Evolutionary conservation across 768 basidiomycete genomes (phyloP).

Genomic region (Mycena venus): DNA sequence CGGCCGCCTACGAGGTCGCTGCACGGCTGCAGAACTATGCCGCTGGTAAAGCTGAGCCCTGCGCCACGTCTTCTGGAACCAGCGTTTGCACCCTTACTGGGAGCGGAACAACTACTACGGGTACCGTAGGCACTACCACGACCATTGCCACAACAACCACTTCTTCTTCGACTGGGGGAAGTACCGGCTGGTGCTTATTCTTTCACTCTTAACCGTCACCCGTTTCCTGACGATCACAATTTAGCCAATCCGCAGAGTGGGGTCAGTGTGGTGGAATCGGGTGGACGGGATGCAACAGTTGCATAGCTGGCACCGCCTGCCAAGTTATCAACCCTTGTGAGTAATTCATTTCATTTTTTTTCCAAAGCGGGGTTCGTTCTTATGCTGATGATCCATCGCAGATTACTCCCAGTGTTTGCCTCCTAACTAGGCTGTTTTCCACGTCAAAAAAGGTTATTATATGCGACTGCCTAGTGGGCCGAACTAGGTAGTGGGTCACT

Average conservation of each 20-base stretch:
- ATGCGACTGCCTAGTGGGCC: no score
- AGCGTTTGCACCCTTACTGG: slow-evolving; percentile 23
- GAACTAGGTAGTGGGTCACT: no score
- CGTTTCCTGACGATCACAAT: not conserved
- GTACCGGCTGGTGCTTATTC: slow-evolving; percentile 17
- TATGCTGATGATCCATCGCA: not conserved
- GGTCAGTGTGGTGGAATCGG: slow-evolving; percentile 13
- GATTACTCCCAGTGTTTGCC: slow-evolving; percentile 7
- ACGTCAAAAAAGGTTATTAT: no score
- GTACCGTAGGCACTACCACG: not conserved
- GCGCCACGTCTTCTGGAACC: slow-evolving; percentile 22
- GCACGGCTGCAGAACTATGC: slow-evolving; percentile 29
- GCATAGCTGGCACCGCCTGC: slow-evolving; percentile 2
- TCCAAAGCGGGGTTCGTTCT: not conserved
- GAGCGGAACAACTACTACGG: not conserved
- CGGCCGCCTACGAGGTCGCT: slow-evolving; percentile 30
- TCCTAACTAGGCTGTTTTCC: no score
- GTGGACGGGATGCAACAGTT: slow-evolving; percentile 3
- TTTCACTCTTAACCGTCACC: not conserved
- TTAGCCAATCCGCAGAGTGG: not conserved
- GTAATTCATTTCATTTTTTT: not conserved
- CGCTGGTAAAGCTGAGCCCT: slow-evolving; percentile 19
- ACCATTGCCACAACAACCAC: not conserved
- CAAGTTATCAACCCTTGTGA: slow-evolving; percentile 11
- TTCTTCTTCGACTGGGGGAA: not conserved